Conservation (phyloP, 208 protist species). For the Vickermania ingenoplastis region DNA sequence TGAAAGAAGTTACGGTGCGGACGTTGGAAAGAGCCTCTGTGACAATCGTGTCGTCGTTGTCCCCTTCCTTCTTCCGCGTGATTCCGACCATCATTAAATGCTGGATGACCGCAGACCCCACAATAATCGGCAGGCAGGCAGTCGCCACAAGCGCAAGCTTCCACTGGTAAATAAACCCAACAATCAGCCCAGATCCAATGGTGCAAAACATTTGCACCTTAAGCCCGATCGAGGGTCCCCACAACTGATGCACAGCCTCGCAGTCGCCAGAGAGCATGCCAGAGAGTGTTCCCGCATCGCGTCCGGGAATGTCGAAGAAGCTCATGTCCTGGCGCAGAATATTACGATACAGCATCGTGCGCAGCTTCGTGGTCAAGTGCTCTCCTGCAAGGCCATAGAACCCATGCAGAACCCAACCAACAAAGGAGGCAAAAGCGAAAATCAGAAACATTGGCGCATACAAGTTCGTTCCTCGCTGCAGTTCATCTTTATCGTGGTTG, state of each 20-base stretch:
- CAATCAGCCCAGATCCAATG: slow-evolving; percentile 32
- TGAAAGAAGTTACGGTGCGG: slow-evolving; percentile 71
- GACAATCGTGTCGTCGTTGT: slow-evolving; percentile 39
- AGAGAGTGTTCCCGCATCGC: slow-evolving; percentile 54
- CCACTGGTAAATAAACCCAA: slow-evolving; percentile 63
- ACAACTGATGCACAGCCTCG: slow-evolving; percentile 71
- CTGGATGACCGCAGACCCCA: slow-evolving; percentile 20
- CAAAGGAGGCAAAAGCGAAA: slow-evolving; percentile 21
- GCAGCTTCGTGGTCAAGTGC: slow-evolving; percentile 53
- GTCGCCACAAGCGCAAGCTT: slow-evolving; percentile 54
- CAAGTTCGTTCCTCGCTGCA: slow-evolving; percentile 26
- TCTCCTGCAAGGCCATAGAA: slow-evolving; percentile 71
- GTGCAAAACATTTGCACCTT: slow-evolving; percentile 40
- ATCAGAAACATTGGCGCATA: slow-evolving; percentile 45
- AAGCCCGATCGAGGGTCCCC: slow-evolving; percentile 51
- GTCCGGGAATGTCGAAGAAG: slow-evolving; percentile 72
- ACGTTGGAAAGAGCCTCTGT: slow-evolving; percentile 65
- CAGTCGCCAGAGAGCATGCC: slow-evolving; percentile 75
- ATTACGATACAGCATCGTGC: slow-evolving; percentile 49
- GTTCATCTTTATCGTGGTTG: slow-evolving; percentile 13
- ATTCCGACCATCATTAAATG: slow-evolving; percentile 31
- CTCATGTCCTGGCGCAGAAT: slow-evolving; percentile 77
- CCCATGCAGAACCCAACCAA: slow-evolving; percentile 35
- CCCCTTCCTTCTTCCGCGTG: slow-evolving; percentile 19
- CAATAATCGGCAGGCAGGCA: slow-evolving; percentile 54